Evolutionary conservation across 2,329 filamentous ascomycete genomes (phyloP), one percentile per base, ranked within the genome.

Genomic region (Venturia effusa): DNA sequence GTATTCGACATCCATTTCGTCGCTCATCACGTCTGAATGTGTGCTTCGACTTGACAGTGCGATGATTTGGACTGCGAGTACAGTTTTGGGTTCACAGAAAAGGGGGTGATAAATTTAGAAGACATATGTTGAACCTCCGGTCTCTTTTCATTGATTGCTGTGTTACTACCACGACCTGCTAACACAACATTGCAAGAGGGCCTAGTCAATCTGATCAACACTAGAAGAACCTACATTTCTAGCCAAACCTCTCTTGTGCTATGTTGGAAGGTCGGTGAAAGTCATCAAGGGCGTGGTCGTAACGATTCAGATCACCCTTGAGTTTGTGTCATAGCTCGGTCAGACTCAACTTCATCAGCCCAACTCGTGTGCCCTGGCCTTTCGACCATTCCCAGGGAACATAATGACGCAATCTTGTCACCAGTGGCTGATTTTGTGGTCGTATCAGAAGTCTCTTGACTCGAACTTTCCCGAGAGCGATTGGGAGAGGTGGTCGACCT

Each of bases 251-350:
- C n/a, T 11, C 37, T 39, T 11, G 3, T 4, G 15, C 37, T 2
- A 27, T 48, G 22, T 13, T 48, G 11, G 45, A 48, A 22, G 22
- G 22, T 2, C 22, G 15, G 3, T 8, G 7, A 13, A 22, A 27
- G 11, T 48, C 27, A 22, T 27, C 51, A 55, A 55, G 51, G 51
- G 51, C 51, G 51, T 55, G 51, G n/a, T 55, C 51, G 51, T 55
- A n/a, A 55, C 51, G 51, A 55, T 34, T 55, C 51, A 55, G 51
- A 55, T 55, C 51, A 34, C 51, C 51, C 51, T 34, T 55, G 19
- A 34, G 51, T 30, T 34, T n/a, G 17, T 55, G 15, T 24, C 45
- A 27, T 13, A 48, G 19, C 45, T 27, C 22, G 15, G 7, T 15
- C n/a, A 48, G 2, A 27, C 22, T 48, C 45, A 27, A 24, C 45